These are phyloP conservation scores for Tetrahymena malaccensis DNA, from an alignment of 73 alveolate species.

Conservation along the genomic window DNA sequence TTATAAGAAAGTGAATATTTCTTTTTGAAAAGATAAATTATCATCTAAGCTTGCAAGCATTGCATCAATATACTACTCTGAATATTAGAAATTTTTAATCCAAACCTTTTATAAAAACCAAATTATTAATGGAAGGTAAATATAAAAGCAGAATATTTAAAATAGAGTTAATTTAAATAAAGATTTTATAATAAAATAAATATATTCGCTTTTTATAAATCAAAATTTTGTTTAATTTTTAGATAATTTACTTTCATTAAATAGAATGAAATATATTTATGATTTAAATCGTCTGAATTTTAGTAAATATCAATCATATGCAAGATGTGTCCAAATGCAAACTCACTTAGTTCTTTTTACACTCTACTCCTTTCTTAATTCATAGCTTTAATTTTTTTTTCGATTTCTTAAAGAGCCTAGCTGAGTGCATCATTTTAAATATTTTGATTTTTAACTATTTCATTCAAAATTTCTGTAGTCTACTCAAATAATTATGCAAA, in stretches of 20 bases:
- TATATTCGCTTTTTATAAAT: too few species aligned
- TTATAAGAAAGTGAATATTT: neutral
- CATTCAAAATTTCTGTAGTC: neutral
- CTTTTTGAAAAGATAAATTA: neutral
- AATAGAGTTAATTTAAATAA: too few species aligned
- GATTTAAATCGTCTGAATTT: neutral
- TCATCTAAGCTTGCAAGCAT: neutral
- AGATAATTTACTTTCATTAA: neutral
- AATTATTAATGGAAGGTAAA: too few species aligned
- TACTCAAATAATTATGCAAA: neutral
- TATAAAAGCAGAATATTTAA: too few species aligned
- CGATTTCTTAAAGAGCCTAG: neutral
- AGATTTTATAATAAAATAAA: too few species aligned
- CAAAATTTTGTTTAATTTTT: neutral
- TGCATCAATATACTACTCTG: neutral
- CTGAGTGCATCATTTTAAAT: neutral
- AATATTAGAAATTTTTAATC: neutral
- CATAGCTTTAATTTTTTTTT: neutral
- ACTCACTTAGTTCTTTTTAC: neutral
- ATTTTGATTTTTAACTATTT: neutral
- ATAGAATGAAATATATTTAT: neutral
- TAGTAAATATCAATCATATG: neutral
- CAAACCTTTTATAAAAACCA: neutral
- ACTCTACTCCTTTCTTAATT: neutral
- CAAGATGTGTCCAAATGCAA: neutral